phyloP scores from a whole-genome alignment of 1,284 basidiomycete genomes.

The Irpex sp. region DNA sequence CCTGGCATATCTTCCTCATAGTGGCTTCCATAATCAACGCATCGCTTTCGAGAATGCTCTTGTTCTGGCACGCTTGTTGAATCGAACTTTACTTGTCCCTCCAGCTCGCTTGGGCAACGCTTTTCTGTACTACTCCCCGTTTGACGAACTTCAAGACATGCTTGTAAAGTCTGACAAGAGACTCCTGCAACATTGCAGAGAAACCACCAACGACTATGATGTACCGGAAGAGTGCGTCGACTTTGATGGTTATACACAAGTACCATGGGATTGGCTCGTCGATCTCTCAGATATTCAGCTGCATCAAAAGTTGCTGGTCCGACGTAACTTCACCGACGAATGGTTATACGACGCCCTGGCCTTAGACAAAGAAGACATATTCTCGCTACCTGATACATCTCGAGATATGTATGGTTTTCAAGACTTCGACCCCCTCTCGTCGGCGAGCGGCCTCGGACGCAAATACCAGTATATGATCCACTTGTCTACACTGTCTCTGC shows the following conservation, averaged over 20 bases:
- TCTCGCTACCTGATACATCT: slow-evolving; percentile 45
- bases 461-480: slow-evolving; percentile 42
- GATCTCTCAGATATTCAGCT: slow-evolving; percentile 37
- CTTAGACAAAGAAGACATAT: slow-evolving; percentile 38
- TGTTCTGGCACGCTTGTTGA: slow-evolving; percentile 60
- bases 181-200: slow-evolving; percentile 49
- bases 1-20: slow-evolving; percentile 70
- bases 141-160: slow-evolving; percentile 48
- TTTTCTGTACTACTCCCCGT: slow-evolving; percentile 61
- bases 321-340: slow-evolving; percentile 43
- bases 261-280: slow-evolving; percentile 71
- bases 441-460: slow-evolving; percentile 10
- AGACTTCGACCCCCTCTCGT: slow-evolving; percentile 40
- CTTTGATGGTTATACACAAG: slow-evolving; percentile 53
- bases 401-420: slow-evolving; percentile 67
- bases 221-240: slow-evolving; percentile 53
- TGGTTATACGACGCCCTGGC: slow-evolving; percentile 44
- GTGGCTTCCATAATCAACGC: slow-evolving; percentile 81
- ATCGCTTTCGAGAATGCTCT: slow-evolving; percentile 82
- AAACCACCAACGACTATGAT: slow-evolving; percentile 21
- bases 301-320: slow-evolving; percentile 38
- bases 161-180: slow-evolving; percentile 48
- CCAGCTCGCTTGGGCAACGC: slow-evolving; percentile 62
- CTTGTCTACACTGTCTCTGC: slow-evolving; percentile 37
- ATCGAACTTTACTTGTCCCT: slow-evolving; percentile 73